Conservation (phyloP, 2,329 filamentous ascomycete genomes). For the Xylariaceae sp. region DNA sequence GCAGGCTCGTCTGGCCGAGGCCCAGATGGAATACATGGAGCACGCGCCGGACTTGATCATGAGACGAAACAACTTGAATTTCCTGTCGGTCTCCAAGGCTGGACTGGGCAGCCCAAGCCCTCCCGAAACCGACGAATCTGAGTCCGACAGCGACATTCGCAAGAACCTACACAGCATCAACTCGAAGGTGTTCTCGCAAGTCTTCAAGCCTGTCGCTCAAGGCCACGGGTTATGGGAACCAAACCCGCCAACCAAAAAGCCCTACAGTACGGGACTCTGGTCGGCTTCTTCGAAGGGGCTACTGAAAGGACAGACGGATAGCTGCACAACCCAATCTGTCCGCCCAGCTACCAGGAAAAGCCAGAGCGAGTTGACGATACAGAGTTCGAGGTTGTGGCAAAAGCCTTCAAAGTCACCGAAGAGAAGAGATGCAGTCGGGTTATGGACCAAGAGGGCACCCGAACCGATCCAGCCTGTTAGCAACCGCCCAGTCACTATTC, state of each 20-base stretch:
- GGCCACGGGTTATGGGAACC: slow-evolving; percentile 16
- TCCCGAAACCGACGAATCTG: slow-evolving; percentile 44
- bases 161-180: slow-evolving; percentile 8
- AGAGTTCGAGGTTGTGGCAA: slow-evolving; percentile 33
- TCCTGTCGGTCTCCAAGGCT: slow-evolving; percentile 30
- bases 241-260: slow-evolving; percentile 3
- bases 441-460: slow-evolving; percentile 19
- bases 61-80: slow-evolving; percentile 31
- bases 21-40: slow-evolving; percentile 37
- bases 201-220: slow-evolving; percentile 4
- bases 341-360: slow-evolving; percentile 30
- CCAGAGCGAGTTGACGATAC: slow-evolving; percentile 25
- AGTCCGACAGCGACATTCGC: slow-evolving; percentile 26
- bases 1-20: slow-evolving; percentile 38
- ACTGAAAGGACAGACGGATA: slow-evolving; percentile 17
- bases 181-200: slow-evolving; percentile 2
- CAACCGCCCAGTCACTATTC: slow-evolving; percentile 40
- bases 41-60: slow-evolving; percentile 30
- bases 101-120: slow-evolving; percentile 46
- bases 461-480: slow-evolving; percentile 9
- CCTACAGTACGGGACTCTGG: slow-evolving; percentile 16
- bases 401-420: slow-evolving; percentile 10
- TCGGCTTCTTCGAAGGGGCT: slow-evolving; percentile 11
- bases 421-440: slow-evolving; percentile 5
- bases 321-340: slow-evolving; percentile 20